A percentile compares a stretch with the other conserved stretches of the same genome.
Conservation (phyloP, 1,284 basidiomycete genomes). For the Blastosporella zonata region DNA sequence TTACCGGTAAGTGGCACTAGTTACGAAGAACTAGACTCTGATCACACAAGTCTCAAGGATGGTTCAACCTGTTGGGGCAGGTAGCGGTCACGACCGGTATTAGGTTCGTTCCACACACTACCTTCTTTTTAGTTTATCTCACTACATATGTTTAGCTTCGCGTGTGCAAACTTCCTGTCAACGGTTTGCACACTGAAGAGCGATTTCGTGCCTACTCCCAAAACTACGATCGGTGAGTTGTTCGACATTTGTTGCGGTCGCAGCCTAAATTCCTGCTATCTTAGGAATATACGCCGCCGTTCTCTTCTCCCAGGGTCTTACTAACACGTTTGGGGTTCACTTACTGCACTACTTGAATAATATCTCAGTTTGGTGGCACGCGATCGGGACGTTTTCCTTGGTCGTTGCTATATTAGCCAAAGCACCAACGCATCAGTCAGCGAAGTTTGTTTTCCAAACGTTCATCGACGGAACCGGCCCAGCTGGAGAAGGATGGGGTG, state of each 20-base stretch:
- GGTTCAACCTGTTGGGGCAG: slow-evolving; percentile 76
- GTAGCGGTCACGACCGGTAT: slow-evolving; percentile 77
- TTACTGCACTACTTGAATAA: slow-evolving; percentile 68
- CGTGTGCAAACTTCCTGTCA: slow-evolving; percentile 65
- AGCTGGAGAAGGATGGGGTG: slow-evolving; percentile 61
- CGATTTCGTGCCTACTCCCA: slow-evolving; percentile 52
- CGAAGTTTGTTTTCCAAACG: slow-evolving; percentile 62
- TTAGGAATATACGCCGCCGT: slow-evolving; percentile 65
- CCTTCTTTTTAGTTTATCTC: neutral
- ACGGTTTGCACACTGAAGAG: slow-evolving; percentile 59
- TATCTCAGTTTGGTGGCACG: slow-evolving; percentile 71
- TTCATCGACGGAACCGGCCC: slow-evolving; percentile 70
- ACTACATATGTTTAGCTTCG: slow-evolving; percentile 46
- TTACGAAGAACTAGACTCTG: neutral
- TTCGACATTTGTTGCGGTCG: neutral
- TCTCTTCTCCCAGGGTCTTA: slow-evolving; percentile 60
- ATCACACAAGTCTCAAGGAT: slow-evolving; percentile 35
- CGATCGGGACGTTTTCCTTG: slow-evolving; percentile 61
- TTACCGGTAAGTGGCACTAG: slow-evolving; percentile 40
- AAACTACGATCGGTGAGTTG: slow-evolving; percentile 53
- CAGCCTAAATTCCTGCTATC: neutral
- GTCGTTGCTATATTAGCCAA: slow-evolving; percentile 66
- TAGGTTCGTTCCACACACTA: slow-evolving; percentile 35
- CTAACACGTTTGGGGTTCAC: slow-evolving; percentile 72
- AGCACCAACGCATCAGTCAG: slow-evolving; percentile 67